phyloP scores from a whole-genome alignment of 179 eudicot genomes.

The Heliamphora ciliata region DNA sequence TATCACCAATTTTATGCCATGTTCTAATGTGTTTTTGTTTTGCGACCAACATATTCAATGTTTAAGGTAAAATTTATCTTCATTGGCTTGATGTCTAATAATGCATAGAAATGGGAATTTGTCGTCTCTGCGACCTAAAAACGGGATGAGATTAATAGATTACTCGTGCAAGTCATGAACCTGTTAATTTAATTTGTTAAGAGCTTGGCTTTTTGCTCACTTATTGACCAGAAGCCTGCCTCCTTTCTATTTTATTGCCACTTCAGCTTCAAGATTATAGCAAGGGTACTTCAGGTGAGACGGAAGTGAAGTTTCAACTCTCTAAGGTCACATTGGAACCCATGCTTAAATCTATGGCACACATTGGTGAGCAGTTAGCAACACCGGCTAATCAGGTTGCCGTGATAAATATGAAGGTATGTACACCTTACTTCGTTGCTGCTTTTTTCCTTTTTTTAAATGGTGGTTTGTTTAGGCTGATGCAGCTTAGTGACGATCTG shows the following conservation, averaged over 20 bases:
- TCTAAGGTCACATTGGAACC: slow-evolving; percentile 63
- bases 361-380: slow-evolving; percentile 60
- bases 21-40: not conserved
- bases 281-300: slow-evolving; percentile 47
- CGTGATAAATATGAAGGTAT: slow-evolving; percentile 68
- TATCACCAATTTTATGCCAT: not conserved
- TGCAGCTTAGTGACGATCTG: not conserved
- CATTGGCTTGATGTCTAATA: not conserved
- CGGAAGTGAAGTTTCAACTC: slow-evolving; percentile 67
- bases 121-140: not conserved
- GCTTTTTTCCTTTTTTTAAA: too few species aligned
- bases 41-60: not conserved
- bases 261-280: slow-evolving; percentile 64
- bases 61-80: not conserved
- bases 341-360: slow-evolving; percentile 67
- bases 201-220: not conserved
- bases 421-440: not conserved
- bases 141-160: not conserved
- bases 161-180: not conserved
- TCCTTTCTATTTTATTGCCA: slow-evolving; percentile 12
- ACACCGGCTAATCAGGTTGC: slow-evolving; percentile 60
- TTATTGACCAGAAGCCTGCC: not conserved
- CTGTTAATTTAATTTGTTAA: not conserved
- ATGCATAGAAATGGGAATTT: not conserved
- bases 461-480: not conserved